Evolutionary conservation across 345 rosid genomes (phyloP).

Genomic region (Noccaea caerulescens): DNA sequence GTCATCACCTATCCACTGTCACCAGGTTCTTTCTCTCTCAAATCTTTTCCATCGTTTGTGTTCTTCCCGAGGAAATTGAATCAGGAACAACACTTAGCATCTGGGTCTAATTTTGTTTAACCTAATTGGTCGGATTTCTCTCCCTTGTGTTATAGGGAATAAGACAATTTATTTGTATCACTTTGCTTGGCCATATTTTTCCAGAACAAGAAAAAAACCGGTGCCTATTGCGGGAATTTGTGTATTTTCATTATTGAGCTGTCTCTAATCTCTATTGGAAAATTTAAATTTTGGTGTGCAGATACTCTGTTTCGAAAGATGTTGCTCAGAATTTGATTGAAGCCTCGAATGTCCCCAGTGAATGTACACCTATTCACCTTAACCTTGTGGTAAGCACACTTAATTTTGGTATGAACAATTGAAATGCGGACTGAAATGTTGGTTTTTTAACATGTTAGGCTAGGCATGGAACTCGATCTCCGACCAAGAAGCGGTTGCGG

Average conservation of each 20-base stretch:
- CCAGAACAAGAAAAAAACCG: no score
- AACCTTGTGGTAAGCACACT: conserved; percentile 81
- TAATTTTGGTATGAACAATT: neutral
- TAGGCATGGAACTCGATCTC: conserved; percentile 96
- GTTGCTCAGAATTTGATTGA: conserved; percentile 45
- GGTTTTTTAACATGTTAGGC: conserved; percentile 52
- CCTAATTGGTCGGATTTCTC: neutral
- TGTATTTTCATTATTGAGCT: neutral
- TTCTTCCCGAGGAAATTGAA: neutral
- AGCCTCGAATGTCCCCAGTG: conserved; percentile 55
- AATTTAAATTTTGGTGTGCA: conserved; percentile 41
- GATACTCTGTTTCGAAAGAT: conserved; percentile 70
- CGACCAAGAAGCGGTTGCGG: conserved; percentile 80
- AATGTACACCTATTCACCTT: conserved; percentile 82
- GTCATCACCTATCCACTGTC: conserved; percentile 70
- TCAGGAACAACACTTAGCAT: conserved; percentile 20
- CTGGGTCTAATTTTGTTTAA: neutral
- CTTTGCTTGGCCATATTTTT: neutral
- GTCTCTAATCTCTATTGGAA: neutral
- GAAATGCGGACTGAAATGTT: neutral
- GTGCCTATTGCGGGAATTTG: neutral
- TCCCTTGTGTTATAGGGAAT: no score
- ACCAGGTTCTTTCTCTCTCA: conserved; percentile 51
- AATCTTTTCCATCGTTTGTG: neutral
- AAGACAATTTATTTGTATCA: no score